phyloP scores from a whole-genome alignment of 257 asterid species.

The Nicotiana tabacum region DNA sequence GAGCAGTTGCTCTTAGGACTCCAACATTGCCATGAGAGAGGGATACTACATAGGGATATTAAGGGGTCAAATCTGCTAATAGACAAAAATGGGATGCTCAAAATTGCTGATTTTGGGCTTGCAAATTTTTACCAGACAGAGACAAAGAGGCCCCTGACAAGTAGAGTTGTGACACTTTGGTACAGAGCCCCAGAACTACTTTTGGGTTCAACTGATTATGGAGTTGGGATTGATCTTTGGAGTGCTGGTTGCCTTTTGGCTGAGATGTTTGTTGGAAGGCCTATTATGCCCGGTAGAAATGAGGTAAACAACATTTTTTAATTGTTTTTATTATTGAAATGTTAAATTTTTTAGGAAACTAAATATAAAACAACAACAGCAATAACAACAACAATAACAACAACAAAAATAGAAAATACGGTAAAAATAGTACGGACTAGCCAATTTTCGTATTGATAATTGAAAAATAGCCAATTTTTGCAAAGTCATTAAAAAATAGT shows the following conservation, averaged over 20 bases:
- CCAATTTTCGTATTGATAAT: no score
- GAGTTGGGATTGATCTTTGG: conserved; percentile 83
- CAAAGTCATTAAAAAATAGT: no score
- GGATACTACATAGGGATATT: conserved; percentile 75
- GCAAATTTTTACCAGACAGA: conserved; percentile 47
- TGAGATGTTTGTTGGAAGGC: conserved; percentile 64
- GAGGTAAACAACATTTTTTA: conserved; percentile 39
- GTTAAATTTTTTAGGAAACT: not conserved
- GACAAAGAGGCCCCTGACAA: conserved; percentile 46
- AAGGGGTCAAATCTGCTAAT: conserved; percentile 70
- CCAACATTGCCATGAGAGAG: conserved; percentile 74
- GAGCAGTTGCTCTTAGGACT: conserved; percentile 69
- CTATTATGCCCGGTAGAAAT: conserved; percentile 77
- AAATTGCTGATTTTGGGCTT: conserved; percentile 25
- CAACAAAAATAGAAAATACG: no score
- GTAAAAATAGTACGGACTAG: no score
- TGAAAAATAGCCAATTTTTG: no score
- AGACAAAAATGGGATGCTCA: conserved; percentile 60
- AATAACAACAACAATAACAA: no score
- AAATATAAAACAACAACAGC: not conserved
- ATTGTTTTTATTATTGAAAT: not conserved
- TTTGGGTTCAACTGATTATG: conserved; percentile 66
- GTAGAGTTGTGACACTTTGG: conserved; percentile 81
- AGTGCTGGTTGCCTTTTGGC: conserved; percentile 76
- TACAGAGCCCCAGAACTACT: conserved; percentile 81